phyloP scores from a whole-genome alignment of 495 filamentous ascomycete genomes.

The Trichoderma reesei region DNA sequence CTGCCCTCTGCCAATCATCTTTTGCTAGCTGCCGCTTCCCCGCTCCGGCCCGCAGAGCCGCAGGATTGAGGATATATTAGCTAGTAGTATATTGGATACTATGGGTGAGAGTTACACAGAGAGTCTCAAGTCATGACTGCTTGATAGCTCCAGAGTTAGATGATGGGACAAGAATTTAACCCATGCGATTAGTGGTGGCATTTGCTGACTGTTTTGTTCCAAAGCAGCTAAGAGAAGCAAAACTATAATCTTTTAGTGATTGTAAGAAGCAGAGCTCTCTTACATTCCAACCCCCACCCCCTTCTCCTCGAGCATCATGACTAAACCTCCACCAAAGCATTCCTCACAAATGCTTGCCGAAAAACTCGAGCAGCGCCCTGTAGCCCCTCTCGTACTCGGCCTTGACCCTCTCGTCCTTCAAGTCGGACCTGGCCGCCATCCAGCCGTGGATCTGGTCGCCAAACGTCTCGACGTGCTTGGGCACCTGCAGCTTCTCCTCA shows the following conservation, averaged over 20 bases:
- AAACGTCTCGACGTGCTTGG: conserved; percentile 74
- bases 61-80: neutral
- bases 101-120: too few relatives aligned
- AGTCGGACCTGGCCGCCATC: conserved; percentile 72
- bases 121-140: too few relatives aligned
- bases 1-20: conserved; percentile 4
- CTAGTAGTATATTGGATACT: neutral
- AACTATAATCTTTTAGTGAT: too few relatives aligned
- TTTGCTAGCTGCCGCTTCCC: neutral
- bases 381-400: conserved; percentile 77
- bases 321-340: neutral
- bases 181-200: too few relatives aligned
- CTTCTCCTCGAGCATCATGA: too few relatives aligned
- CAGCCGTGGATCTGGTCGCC: conserved; percentile 77
- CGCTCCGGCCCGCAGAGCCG: conserved; percentile 7
- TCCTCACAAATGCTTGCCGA: conserved; percentile 57
- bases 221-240: too few relatives aligned
- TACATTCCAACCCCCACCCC: too few relatives aligned
- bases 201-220: too few relatives aligned
- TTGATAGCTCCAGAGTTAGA: too few relatives aligned
- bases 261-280: too few relatives aligned
- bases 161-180: too few relatives aligned
- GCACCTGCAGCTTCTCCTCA: conserved; percentile 51
- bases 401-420: conserved; percentile 56
- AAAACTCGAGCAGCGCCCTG: conserved; percentile 61